Percentiles rank a stretch among this genome's conserved stretches.
Conservation (phyloP, 192 early-diverging fungal species). For the Podila minutissima region DNA sequence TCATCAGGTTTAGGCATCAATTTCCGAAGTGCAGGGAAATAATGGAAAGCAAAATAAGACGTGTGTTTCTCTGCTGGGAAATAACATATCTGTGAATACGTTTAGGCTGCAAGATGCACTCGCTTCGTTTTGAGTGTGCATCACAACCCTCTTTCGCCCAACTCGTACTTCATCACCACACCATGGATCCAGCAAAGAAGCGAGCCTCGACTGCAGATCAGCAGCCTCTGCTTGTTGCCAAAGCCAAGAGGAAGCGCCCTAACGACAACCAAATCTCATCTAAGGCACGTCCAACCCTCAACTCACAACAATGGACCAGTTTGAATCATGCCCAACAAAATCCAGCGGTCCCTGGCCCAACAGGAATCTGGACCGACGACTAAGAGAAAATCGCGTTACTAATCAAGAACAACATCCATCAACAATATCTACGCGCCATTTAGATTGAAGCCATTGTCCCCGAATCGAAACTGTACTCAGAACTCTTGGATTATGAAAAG, state of each 20-base stretch:
- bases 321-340: neutral
- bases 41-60: no score
- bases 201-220: slow-evolving; percentile 33
- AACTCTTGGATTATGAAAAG: slow-evolving; percentile 89
- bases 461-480: slow-evolving; percentile 89
- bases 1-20: neutral
- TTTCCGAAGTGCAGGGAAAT: no score
- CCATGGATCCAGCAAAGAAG: slow-evolving; percentile 45
- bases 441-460: slow-evolving; percentile 93
- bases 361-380: no score
- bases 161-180: no score
- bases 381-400: no score
- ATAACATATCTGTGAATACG: no score
- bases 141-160: no score
- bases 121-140: neutral
- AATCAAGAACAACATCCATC: no score
- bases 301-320: neutral
- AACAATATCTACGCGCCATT: no score
- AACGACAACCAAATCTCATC: slow-evolving; percentile 53
- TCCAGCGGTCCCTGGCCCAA: no score
- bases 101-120: neutral
- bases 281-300: slow-evolving; percentile 24
- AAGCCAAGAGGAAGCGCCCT: slow-evolving; percentile 49
- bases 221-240: slow-evolving; percentile 28
- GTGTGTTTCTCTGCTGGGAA: no score